phyloP scores from a whole-genome alignment of 257 asterid genomes.

The Solanum arcanum region DNA sequence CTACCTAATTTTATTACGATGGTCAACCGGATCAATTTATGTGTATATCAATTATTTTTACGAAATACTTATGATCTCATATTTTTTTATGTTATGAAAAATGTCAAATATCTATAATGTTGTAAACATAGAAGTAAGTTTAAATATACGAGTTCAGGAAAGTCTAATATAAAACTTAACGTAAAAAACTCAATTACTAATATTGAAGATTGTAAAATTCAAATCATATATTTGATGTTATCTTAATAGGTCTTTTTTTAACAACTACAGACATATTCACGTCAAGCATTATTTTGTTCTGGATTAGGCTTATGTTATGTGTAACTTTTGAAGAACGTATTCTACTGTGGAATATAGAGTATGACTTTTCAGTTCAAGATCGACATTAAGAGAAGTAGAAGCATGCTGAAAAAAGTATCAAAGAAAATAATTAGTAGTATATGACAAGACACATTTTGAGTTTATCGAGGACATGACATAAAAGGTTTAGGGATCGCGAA shows the following conservation, averaged over 20 bases:
- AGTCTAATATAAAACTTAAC: neutral
- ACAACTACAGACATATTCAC: neutral
- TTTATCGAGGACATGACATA: too few species aligned
- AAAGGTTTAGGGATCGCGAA: neutral
- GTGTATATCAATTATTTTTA: neutral
- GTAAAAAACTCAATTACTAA: neutral
- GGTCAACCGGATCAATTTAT: neutral
- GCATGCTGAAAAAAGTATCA: too few species aligned
- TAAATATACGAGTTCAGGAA: neutral
- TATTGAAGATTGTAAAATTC: neutral
- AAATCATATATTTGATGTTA: neutral
- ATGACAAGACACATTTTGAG: too few species aligned
- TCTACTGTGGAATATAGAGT: neutral
- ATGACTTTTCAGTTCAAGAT: neutral
- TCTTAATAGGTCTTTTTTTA: neutral
- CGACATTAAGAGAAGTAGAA: neutral
- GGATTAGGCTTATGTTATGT: neutral
- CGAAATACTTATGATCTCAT: neutral
- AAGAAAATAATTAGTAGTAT: too few species aligned
- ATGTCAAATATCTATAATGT: neutral
- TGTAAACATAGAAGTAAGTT: neutral
- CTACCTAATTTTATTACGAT: neutral
- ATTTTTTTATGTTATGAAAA: neutral
- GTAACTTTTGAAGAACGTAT: neutral
- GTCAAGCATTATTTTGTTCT: neutral